phyloP scores from a whole-genome alignment of 73 alveolate species.

The Paramecium octaurelia region DNA sequence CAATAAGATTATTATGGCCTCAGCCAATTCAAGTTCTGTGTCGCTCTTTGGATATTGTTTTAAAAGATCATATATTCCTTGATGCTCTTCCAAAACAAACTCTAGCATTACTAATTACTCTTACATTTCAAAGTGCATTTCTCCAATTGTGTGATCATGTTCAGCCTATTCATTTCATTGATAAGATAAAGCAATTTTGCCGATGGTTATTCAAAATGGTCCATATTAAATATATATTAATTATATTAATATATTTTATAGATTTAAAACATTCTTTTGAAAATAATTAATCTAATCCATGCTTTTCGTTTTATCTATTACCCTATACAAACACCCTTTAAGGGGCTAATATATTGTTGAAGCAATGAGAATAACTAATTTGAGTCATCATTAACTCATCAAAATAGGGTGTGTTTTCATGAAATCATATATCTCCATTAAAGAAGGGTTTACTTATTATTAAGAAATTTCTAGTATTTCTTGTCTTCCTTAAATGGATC shows the following conservation, averaged over 20 bases:
- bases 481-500: no score
- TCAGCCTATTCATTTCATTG: background rate
- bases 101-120: background rate
- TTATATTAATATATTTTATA: no score
- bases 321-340: no score
- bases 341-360: no score
- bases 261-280: background rate
- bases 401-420: no score
- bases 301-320: no score
- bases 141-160: background rate
- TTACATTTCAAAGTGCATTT: background rate
- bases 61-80: background rate
- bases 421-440: no score
- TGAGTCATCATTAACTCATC: no score
- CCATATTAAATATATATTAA: background rate
- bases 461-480: no score
- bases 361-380: no score
- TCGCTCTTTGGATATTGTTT: background rate
- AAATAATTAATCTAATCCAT: no score
- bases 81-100: background rate
- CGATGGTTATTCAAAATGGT: constrained; percentile 11
- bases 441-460: no score
- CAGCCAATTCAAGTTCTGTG: background rate
- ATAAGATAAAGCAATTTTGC: background rate
- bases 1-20: background rate